Evolutionary conservation across 805 yeast genomes (phyloP).

Genomic region (Kuraishia ogatae): DNA sequence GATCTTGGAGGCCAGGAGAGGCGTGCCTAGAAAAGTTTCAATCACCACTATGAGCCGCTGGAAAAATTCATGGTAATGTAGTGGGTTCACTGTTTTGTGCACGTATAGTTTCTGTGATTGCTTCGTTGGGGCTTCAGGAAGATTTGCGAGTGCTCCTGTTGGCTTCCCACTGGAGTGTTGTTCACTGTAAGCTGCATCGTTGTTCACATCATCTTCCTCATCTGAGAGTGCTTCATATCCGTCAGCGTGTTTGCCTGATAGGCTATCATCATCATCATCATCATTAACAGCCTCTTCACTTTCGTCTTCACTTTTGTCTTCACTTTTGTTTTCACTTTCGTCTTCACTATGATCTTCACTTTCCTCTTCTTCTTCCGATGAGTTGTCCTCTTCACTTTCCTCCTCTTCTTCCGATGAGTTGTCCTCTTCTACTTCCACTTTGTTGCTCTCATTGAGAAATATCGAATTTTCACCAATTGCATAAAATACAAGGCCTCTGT

Average conservation of each 20-base stretch:
- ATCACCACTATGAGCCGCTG: conserved; percentile 28
- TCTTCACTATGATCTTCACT: conserved; percentile 3
- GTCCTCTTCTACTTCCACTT: conserved; percentile 21
- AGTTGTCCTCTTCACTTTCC: conserved; percentile 12
- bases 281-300: no score
- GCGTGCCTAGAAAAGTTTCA: conserved; percentile 34
- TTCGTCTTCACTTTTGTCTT: conserved; percentile 4
- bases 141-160: no score
- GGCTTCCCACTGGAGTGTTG: no score
- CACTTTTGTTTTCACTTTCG: conserved; percentile 4
- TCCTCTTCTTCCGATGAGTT: conserved; percentile 19
- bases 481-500: not conserved
- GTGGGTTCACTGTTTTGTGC: conserved; percentile 26
- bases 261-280: conserved; percentile 2
- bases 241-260: not conserved
- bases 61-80: conserved; percentile 33
- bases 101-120: not conserved
- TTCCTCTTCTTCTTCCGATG: conserved; percentile 4
- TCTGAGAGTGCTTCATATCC: conserved; percentile 3
- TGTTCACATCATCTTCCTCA: conserved; percentile 3
- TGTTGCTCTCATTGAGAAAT: conserved; percentile 3
- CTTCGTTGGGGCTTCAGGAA: not conserved
- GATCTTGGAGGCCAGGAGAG: conserved; percentile 48
- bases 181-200: not conserved
- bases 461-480: not conserved